phyloP scores from a whole-genome alignment of 768 basidiomycete genomes.

The Cystobasidium onofrii region DNA sequence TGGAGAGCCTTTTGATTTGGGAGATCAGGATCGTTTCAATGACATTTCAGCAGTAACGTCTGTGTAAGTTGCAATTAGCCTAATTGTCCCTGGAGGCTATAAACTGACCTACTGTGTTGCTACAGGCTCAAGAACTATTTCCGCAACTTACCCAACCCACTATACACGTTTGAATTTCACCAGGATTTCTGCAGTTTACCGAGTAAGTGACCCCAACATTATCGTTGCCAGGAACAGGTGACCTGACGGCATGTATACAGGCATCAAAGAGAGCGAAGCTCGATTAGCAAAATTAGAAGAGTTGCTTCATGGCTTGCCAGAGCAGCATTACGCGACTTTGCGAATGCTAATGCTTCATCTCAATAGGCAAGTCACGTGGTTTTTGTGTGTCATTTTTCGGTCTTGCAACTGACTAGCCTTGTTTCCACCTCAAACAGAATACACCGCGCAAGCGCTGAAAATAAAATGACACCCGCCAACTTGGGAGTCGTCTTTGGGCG shows the following conservation, averaged over 20 bases:
- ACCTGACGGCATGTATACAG: constrained; percentile 19
- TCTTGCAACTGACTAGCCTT: background rate
- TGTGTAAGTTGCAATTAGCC: constrained; percentile 17
- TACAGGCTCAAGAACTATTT: constrained; percentile 88
- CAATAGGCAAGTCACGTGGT: constrained; percentile 58
- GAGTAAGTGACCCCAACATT: constrained; percentile 46
- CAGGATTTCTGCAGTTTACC: constrained; percentile 77
- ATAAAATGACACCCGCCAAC: constrained; percentile 91
- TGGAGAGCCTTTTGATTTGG: constrained; percentile 75
- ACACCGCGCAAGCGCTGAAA: constrained; percentile 59
- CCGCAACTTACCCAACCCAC: constrained; percentile 78
- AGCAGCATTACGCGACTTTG: constrained; percentile 79
- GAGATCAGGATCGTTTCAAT: constrained; percentile 81
- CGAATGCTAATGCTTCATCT: constrained; percentile 76
- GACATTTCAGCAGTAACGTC: constrained; percentile 95
- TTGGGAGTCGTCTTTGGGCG: constrained; percentile 97
- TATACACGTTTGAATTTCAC: constrained; percentile 82
- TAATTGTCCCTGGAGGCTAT: background rate
- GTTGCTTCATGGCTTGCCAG: constrained; percentile 67
- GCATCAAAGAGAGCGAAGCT: constrained; percentile 33
- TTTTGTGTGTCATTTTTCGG: background rate
- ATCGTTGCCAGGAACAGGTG: no score
- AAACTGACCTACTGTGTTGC: background rate
- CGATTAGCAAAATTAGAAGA: constrained; percentile 53
- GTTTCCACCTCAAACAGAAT: constrained; percentile 49